Conservation (phyloP, 2,329 filamentous ascomycete genomes). For the Boeremia exigua region DNA sequence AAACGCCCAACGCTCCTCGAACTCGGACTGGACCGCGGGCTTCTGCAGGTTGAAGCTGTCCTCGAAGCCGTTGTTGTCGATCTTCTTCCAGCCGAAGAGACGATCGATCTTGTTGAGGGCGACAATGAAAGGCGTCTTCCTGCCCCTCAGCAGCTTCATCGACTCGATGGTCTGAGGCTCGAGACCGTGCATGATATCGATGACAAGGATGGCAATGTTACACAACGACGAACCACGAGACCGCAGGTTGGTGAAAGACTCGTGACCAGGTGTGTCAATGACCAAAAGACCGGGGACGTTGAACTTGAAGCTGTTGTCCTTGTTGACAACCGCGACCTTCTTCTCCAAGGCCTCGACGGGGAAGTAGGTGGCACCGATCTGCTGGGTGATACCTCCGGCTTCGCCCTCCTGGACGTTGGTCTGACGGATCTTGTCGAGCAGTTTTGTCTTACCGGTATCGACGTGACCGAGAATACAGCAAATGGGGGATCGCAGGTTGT, state of each 20-base stretch:
- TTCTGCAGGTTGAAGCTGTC: slow-evolving; percentile 89
- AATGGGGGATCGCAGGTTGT: slow-evolving; percentile 95
- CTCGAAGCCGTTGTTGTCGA: slow-evolving; percentile 97
- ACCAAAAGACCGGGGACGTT: slow-evolving; percentile 96
- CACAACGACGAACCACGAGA: slow-evolving; percentile 97
- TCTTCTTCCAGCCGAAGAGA: slow-evolving; percentile 98
- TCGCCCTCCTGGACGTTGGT: slow-evolving; percentile 99
- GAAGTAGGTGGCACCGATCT: slow-evolving; percentile 99
- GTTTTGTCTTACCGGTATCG: slow-evolving; percentile 99
- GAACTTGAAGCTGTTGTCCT: slow-evolving; percentile 88
- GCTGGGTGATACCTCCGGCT: slow-evolving; percentile 98
- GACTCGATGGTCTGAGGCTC: slow-evolving; percentile 97
- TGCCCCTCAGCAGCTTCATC: slow-evolving; percentile 89
- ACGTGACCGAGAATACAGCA: slow-evolving; percentile 99
- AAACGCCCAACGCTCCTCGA: slow-evolving; percentile 84
- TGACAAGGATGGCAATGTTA: slow-evolving; percentile 98
- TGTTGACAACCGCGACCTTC: slow-evolving; percentile 94
- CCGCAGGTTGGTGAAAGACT: slow-evolving; percentile 98
- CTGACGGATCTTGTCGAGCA: slow-evolving; percentile 96
- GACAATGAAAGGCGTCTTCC: slow-evolving; percentile 97
- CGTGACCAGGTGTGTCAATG: slow-evolving; percentile 99
- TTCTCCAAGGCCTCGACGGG: slow-evolving; percentile 89
- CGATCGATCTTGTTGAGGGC: slow-evolving; percentile 99
- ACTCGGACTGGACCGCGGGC: slow-evolving; percentile 93
- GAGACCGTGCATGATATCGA: slow-evolving; percentile 99